These are phyloP conservation scores for Goffeauzyma gilvescens DNA, from an alignment of 768 basidiomycete species.

Conservation along the genomic window DNA sequence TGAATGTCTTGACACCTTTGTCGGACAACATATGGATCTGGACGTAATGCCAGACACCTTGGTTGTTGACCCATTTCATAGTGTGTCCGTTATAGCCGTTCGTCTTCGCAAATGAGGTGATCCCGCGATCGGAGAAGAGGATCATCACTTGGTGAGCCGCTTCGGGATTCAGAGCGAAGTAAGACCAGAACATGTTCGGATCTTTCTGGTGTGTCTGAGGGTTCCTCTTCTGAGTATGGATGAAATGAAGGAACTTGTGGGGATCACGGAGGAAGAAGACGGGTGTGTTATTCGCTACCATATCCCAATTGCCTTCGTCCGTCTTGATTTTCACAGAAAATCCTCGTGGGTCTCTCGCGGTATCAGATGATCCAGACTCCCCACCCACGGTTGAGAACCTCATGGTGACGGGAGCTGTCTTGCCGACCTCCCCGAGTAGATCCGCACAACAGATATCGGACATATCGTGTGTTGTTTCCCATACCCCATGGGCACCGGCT, in stretches of 20 bases:
- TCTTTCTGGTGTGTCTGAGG: conserved; percentile 74
- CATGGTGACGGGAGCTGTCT: conserved; percentile 25
- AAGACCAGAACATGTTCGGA: conserved; percentile 44
- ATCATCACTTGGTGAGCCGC: conserved; percentile 36
- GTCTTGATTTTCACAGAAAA: conserved; percentile 37
- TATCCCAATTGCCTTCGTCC: conserved; percentile 35
- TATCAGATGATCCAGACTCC: conserved; percentile 35
- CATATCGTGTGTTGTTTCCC: conserved; percentile 34
- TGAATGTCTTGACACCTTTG: conserved; percentile 44
- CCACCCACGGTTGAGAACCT: conserved; percentile 37
- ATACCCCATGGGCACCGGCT: conserved; percentile 39
- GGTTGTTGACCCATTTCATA: conserved; percentile 31
- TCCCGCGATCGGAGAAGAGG: conserved; percentile 36
- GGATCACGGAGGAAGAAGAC: conserved; percentile 16
- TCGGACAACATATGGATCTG: conserved; percentile 33
- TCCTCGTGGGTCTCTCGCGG: conserved; percentile 35
- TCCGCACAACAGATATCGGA: conserved; percentile 33
- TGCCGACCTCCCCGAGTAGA: conserved; percentile 33
- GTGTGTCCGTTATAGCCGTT: conserved; percentile 64
- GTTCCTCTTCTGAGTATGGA: conserved; percentile 40
- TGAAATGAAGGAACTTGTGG: conserved; percentile 36
- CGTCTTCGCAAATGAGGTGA: conserved; percentile 47
- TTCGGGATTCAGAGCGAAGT: conserved; percentile 35
- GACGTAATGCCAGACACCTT: conserved; percentile 28
- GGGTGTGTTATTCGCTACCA: conserved; percentile 32